Percentiles rank a stretch among this genome's conserved stretches.
phyloP scores from a whole-genome alignment of 1,139 yeast species.

The Lizanozyma gosingica region DNA sequence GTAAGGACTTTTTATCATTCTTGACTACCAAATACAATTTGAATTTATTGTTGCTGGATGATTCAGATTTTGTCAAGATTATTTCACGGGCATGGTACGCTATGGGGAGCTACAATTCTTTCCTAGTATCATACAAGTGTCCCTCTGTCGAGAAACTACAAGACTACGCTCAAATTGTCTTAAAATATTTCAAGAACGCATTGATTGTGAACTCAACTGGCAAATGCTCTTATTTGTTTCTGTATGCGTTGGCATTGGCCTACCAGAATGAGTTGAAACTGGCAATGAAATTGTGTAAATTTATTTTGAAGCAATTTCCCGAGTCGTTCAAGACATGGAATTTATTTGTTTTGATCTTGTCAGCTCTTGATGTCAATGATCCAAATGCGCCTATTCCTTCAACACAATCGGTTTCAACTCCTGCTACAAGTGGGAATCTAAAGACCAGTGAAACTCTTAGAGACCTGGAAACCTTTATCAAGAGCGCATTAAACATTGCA shows the following conservation, averaged over 20 bases:
- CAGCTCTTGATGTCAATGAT: constrained; percentile 20
- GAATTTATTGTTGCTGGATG: constrained; percentile 22
- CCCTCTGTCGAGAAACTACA: constrained; percentile 16
- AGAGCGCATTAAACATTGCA: constrained; percentile 36
- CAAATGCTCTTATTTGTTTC: constrained; percentile 20
- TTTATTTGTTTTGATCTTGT: constrained; percentile 25
- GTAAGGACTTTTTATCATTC: constrained; percentile 22
- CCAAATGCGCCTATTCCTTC: constrained; percentile 11
- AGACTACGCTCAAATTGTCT: constrained; percentile 11
- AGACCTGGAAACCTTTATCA: constrained; percentile 32
- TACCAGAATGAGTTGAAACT: constrained; percentile 17
- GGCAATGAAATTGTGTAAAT: constrained; percentile 33
- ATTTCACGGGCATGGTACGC: constrained; percentile 33
- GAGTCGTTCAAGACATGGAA: constrained; percentile 41
- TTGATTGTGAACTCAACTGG: constrained; percentile 35
- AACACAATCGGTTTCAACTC: constrained; percentile 3
- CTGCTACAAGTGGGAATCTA: constrained; percentile 2
- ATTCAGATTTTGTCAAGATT: constrained; percentile 21
- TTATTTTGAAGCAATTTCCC: constrained; percentile 34
- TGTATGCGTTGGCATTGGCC: constrained; percentile 31
- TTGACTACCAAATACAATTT: constrained; percentile 30
- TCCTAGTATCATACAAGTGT: constrained; percentile 20
- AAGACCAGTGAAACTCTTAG: constrained; percentile 4
- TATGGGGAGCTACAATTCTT: constrained; percentile 26
- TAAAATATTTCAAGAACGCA: constrained; percentile 24